phyloP scores from a whole-genome alignment of 192 early-diverging fungal genomes.

The Gamsiella multidivaricata region DNA sequence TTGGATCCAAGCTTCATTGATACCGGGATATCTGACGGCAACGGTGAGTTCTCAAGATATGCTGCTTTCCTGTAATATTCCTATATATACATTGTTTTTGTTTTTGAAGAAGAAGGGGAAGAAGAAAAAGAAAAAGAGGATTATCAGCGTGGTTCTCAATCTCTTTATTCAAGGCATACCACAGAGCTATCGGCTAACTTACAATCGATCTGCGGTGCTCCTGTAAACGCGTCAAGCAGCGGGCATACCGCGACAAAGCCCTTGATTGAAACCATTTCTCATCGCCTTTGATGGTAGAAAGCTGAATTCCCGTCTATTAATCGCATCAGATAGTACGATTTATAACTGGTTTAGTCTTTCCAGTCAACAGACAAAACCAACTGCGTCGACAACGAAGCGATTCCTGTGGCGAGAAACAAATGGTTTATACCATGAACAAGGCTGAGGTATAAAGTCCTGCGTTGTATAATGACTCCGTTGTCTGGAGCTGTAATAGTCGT shows the following conservation, averaged over 20 bases:
- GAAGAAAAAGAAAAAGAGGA: background rate
- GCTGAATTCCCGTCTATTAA: constrained; percentile 30
- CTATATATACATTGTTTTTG: constrained; percentile 1
- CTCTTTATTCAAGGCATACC: background rate
- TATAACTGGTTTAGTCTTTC: too few species aligned
- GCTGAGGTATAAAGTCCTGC: constrained; percentile 28
- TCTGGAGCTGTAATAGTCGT: constrained; percentile 18
- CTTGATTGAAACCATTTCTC: constrained; percentile 23
- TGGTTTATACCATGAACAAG: constrained; percentile 27
- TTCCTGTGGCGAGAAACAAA: background rate
- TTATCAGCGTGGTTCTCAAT: background rate
- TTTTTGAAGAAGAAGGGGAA: too few species aligned
- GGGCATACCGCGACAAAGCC: constrained; percentile 10
- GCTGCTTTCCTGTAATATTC: constrained; percentile 22
- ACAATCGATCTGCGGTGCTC: constrained; percentile 23
- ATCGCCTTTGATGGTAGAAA: constrained; percentile 13
- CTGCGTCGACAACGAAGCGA: background rate
- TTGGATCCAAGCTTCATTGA: background rate
- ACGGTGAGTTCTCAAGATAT: background rate
- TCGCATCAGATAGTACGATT: too few species aligned
- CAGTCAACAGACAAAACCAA: background rate
- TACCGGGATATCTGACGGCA: background rate
- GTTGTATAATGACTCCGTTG: constrained; percentile 10
- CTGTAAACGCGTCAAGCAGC: constrained; percentile 13
- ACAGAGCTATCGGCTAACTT: background rate